A percentile compares a stretch with the other conserved stretches of the same genome.
phyloP scores from a whole-genome alignment of 176 grass and related monocot genomes.

The Thalia dealbata region DNA sequence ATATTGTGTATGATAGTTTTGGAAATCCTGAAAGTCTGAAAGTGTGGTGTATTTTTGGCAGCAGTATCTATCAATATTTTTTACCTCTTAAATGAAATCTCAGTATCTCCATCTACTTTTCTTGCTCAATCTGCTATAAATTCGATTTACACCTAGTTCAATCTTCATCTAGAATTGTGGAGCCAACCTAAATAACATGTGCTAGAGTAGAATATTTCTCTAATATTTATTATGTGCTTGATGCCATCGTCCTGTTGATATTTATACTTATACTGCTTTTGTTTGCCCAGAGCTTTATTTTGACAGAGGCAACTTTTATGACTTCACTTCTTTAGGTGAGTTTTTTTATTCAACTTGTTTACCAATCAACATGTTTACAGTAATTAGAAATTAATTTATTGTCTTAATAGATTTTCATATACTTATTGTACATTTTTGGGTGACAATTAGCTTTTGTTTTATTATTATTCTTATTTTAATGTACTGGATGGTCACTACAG shows the following conservation, averaged over 20 bases:
- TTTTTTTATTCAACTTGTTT: constrained; percentile 8
- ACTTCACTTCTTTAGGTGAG: constrained; percentile 84
- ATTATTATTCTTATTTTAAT: background rate
- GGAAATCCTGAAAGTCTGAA: background rate
- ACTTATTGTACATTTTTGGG: background rate
- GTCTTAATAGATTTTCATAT: no score
- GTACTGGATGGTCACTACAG: background rate
- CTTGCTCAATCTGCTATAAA: background rate
- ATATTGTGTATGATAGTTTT: background rate
- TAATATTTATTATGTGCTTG: background rate
- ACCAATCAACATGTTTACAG: background rate
- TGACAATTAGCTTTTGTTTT: background rate
- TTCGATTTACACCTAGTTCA: background rate
- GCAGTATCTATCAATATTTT: background rate
- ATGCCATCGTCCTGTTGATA: background rate
- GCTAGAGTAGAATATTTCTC: background rate
- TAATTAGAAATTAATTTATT: background rate
- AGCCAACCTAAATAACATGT: background rate
- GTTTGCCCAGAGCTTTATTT: constrained; percentile 63
- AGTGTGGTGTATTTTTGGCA: background rate
- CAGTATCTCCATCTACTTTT: background rate
- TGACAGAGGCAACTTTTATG: constrained; percentile 84
- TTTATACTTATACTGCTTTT: background rate
- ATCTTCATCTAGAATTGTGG: background rate
- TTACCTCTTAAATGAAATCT: background rate